phyloP scores from a whole-genome alignment of 306 rosid species.

The Rosa persica region DNA sequence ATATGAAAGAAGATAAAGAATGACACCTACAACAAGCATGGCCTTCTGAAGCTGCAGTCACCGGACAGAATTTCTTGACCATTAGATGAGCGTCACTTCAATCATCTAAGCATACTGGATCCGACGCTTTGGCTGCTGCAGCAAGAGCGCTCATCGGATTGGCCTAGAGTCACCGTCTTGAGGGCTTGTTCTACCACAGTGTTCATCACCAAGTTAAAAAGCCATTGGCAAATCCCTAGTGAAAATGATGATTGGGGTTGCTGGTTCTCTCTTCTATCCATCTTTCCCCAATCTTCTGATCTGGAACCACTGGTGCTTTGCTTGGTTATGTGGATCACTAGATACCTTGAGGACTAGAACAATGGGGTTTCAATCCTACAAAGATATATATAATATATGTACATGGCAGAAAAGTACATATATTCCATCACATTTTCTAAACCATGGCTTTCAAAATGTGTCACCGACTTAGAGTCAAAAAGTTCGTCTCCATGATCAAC shows the following conservation, averaged over 20 bases:
- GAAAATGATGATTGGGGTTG: not conserved
- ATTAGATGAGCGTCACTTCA: not conserved
- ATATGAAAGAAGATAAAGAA: no score
- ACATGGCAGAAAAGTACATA: not conserved
- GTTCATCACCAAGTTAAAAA: slow-evolving; percentile 11
- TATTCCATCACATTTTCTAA: not conserved
- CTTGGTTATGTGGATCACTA: not conserved
- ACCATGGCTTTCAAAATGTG: not conserved
- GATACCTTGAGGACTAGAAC: not conserved
- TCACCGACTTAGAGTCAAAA: not conserved
- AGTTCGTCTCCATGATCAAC: not conserved
- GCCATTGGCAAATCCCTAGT: not conserved
- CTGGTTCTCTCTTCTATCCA: slow-evolving; percentile 6
- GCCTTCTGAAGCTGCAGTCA: not conserved
- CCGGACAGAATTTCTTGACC: not conserved
- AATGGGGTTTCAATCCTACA: not conserved
- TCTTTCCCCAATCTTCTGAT: not conserved
- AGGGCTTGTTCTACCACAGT: slow-evolving; percentile 7
- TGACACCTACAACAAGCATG: not conserved
- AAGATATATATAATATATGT: not conserved
- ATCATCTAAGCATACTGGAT: not conserved
- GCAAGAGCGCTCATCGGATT: not conserved
- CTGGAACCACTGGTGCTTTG: not conserved
- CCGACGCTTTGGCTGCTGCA: not conserved
- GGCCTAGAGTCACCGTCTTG: slow-evolving; percentile 30